Evolutionary conservation across 2,329 filamentous ascomycete genomes (phyloP).

Genomic region (Aspergillus quadrilineatus): DNA sequence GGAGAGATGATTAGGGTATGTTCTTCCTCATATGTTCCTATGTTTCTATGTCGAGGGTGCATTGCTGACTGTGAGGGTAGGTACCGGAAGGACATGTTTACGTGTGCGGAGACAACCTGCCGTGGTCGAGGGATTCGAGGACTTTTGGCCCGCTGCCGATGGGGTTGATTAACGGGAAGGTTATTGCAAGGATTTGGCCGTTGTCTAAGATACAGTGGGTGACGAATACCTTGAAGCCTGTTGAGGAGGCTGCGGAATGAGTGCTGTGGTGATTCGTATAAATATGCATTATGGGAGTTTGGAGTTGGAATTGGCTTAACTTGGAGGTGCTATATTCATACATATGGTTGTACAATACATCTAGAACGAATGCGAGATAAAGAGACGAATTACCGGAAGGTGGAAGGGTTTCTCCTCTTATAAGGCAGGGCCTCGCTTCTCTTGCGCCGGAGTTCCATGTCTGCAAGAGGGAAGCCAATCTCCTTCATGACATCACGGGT

Average conservation of each 20-base stretch:
- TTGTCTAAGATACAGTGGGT: slow-evolving; percentile 37
- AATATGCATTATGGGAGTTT: slow-evolving; percentile 26
- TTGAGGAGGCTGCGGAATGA: slow-evolving; percentile 20
- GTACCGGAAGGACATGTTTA: slow-evolving; percentile 91
- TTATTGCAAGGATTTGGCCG: slow-evolving; percentile 56
- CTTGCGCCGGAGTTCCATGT: slow-evolving; percentile 81
- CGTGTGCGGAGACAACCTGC: slow-evolving; percentile 83
- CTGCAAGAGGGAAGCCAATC: slow-evolving; percentile 69
- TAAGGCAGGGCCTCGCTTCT: slow-evolving; percentile 68
- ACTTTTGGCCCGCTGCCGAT: slow-evolving; percentile 83
- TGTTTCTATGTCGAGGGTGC: background rate
- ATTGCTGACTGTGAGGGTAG: slow-evolving; percentile 44
- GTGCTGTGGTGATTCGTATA: slow-evolving; percentile 1
- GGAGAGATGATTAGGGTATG: slow-evolving; percentile 53
- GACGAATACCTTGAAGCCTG: slow-evolving; percentile 38
- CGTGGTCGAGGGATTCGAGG: slow-evolving; percentile 81
- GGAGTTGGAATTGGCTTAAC: slow-evolving; percentile 28
- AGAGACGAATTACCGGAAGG: slow-evolving; percentile 40
- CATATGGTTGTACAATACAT: slow-evolving; percentile 46
- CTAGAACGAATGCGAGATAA: slow-evolving; percentile 26
- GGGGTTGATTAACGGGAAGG: slow-evolving; percentile 79
- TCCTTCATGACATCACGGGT: slow-evolving; percentile 85
- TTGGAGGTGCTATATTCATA: slow-evolving; percentile 37
- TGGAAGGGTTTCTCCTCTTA: slow-evolving; percentile 56
- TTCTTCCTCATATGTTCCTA: background rate